phyloP scores from a whole-genome alignment of 106 monocot genomes.

The Agapanthus africanus region DNA sequence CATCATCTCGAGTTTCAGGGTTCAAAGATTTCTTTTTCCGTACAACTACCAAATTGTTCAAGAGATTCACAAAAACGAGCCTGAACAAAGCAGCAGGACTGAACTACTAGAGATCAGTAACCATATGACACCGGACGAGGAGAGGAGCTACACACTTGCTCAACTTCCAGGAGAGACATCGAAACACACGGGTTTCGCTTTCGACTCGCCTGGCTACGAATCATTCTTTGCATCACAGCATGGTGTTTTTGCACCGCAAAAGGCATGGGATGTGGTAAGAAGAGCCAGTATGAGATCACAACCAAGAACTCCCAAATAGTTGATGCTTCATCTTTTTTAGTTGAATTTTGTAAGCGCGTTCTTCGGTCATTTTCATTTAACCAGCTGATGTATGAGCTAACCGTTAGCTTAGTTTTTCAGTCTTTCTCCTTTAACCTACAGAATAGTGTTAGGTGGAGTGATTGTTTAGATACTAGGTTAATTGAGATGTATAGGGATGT shows the following conservation, averaged over 20 bases:
- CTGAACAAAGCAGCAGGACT: constrained; percentile 42
- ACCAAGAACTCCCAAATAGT: constrained; percentile 13
- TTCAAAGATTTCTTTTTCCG: constrained; percentile 81
- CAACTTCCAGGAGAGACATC: constrained; percentile 75
- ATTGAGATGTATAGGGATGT: too few relatives aligned
- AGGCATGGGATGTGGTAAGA: constrained; percentile 84
- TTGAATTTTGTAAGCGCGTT: not conserved
- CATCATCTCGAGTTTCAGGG: too few relatives aligned
- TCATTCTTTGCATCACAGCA: constrained; percentile 92
- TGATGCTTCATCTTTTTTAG: constrained; percentile 8
- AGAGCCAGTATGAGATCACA: constrained; percentile 68
- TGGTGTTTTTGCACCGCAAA: constrained; percentile 79
- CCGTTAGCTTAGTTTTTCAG: too few relatives aligned
- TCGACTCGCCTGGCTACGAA: constrained; percentile 94
- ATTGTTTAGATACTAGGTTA: not conserved
- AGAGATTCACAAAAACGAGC: constrained; percentile 74
- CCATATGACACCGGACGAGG: constrained; percentile 70
- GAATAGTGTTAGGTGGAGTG: not conserved
- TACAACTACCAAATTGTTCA: constrained; percentile 92
- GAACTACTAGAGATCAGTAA: constrained; percentile 43
- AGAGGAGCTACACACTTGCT: constrained; percentile 73
- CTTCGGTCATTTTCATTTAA: not conserved
- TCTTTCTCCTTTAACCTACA: too few relatives aligned
- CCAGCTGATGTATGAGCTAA: too few relatives aligned
- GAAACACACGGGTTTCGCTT: constrained; percentile 92